phyloP scores from a whole-genome alignment of 129 eudicot species.

The Lonicera japonica region DNA sequence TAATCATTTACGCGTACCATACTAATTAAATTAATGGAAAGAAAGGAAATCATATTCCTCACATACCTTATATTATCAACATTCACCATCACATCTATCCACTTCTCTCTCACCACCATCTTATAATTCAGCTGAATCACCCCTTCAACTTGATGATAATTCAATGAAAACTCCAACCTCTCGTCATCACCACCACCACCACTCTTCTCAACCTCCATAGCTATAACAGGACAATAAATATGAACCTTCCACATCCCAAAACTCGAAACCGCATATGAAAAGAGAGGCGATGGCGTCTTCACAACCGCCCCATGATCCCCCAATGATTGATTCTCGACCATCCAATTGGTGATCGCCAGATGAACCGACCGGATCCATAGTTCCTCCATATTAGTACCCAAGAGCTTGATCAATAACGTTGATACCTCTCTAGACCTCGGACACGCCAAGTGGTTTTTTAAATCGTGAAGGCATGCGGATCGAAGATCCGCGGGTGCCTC shows the following conservation, averaged over 20 bases:
- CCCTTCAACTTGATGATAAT: conserved; percentile 80
- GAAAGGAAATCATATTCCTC: too few relatives aligned
- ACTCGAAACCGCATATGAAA: conserved; percentile 45
- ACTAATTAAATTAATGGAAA: too few relatives aligned
- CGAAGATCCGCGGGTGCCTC: conserved; percentile 78
- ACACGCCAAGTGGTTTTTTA: conserved; percentile 48
- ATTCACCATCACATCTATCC: conserved; percentile 72
- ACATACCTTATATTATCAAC: conserved; percentile 82
- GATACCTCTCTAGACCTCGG: conserved; percentile 33
- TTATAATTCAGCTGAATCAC: conserved; percentile 69
- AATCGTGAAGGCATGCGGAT: conserved; percentile 27
- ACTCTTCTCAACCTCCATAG: conserved; percentile 39
- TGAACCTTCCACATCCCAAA: conserved; percentile 85
- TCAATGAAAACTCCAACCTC: conserved; percentile 53
- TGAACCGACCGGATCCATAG: conserved; percentile 72
- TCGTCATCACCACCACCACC: conserved; percentile 28
- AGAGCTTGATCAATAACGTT: conserved; percentile 40
- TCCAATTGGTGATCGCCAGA: conserved; percentile 78
- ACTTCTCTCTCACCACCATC: conserved; percentile 49
- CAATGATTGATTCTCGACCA: conserved; percentile 18
- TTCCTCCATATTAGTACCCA: conserved; percentile 71
- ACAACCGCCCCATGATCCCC: neutral
- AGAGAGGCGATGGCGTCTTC: conserved; percentile 59
- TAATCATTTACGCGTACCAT: too few relatives aligned
- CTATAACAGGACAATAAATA: conserved; percentile 75